Conservation (phyloP, 2,329 filamentous ascomycete genomes). For the Lomentospora prolificans region DNA sequence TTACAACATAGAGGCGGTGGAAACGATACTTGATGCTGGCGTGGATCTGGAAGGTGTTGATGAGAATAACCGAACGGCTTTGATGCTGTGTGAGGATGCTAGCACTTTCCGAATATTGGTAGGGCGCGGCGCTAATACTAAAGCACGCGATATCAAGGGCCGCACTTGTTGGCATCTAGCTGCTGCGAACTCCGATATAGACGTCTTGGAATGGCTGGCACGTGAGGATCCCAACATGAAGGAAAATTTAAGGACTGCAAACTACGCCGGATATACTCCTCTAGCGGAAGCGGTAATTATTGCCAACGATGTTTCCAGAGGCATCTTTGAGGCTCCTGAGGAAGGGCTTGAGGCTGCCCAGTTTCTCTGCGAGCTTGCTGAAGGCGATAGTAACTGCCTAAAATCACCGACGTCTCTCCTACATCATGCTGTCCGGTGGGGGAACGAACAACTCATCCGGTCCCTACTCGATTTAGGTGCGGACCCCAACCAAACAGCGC, state of each 20-base stretch:
- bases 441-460: slow-evolving; percentile 7
- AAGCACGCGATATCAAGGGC: slow-evolving; percentile 12
- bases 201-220: slow-evolving; percentile 20
- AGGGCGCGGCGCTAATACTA: neutral
- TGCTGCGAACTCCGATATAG: slow-evolving; percentile 22
- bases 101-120: neutral
- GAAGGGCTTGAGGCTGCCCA: neutral
- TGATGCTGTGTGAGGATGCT: slow-evolving; percentile 5
- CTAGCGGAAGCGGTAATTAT: slow-evolving; percentile 19
- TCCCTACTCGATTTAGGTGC: slow-evolving; percentile 3
- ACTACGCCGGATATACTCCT: slow-evolving; percentile 18
- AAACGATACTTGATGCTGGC: neutral
- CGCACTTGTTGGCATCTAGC: slow-evolving; percentile 28
- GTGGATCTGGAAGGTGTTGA: neutral
- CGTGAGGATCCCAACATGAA: slow-evolving; percentile 18
- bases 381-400: slow-evolving; percentile 1
- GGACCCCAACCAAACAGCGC: slow-evolving; percentile 2
- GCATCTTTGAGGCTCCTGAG: neutral
- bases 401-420: slow-evolving; percentile 4
- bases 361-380: slow-evolving; percentile 2
- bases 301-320: neutral
- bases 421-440: slow-evolving; percentile 8
- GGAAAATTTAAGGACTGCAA: slow-evolving; percentile 17
- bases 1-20: neutral
- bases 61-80: neutral